phyloP scores from a whole-genome alignment of 257 asterid species.

The Scutellaria baicalensis region DNA sequence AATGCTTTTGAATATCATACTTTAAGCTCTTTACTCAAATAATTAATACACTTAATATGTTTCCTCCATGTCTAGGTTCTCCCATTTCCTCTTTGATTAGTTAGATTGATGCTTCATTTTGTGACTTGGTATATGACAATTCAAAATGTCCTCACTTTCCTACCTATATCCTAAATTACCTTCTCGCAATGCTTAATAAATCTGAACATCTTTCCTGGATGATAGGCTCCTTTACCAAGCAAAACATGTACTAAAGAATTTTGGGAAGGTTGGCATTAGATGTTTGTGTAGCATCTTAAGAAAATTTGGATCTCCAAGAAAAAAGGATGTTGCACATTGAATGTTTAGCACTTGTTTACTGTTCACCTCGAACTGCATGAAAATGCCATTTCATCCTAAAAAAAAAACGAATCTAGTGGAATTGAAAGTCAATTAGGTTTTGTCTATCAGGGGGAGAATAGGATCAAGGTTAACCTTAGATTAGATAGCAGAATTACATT shows the following conservation, averaged over 20 bases:
- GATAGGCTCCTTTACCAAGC: background rate
- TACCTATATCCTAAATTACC: background rate
- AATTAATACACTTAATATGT: background rate
- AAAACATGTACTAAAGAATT: background rate
- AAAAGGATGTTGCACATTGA: background rate
- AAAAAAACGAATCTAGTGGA: background rate
- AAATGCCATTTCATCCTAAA: background rate
- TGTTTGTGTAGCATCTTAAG: background rate
- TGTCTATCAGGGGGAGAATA: background rate
- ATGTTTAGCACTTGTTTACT: background rate
- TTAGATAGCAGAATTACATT: too few species aligned
- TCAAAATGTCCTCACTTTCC: background rate
- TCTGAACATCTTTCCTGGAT: background rate
- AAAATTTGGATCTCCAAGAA: background rate
- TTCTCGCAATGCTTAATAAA: background rate
- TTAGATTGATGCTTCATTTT: background rate
- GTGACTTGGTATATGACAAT: background rate
- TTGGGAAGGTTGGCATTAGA: background rate
- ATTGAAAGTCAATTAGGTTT: background rate
- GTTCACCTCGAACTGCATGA: background rate
- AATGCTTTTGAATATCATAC: background rate
- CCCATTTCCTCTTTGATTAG: background rate
- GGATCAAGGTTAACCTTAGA: background rate
- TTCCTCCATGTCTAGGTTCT: background rate
- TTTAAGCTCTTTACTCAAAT: background rate